phyloP scores from a whole-genome alignment of 2,329 filamentous ascomycete genomes.

The Pseudopithomyces chartarum region DNA sequence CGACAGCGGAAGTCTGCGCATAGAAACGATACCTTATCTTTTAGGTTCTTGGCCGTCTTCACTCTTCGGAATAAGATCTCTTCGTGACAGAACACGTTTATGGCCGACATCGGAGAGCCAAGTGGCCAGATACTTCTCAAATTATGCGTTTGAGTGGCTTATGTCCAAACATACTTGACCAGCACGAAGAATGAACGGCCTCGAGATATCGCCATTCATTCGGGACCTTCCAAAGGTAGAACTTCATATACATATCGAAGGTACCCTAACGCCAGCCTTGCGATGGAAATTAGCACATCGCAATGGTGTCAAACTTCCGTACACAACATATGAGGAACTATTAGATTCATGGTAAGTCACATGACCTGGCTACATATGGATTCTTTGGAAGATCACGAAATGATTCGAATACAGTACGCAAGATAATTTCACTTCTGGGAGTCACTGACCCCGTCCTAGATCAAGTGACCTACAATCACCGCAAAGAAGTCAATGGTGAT shows the following conservation, averaged over 20 bases:
- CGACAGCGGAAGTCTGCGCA: background rate
- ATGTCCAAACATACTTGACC: background rate
- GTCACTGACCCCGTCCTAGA: background rate
- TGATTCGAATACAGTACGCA: background rate
- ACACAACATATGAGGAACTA: constrained; percentile 33
- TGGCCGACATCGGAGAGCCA: background rate
- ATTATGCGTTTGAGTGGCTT: too few species aligned
- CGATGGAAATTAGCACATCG: constrained; percentile 50
- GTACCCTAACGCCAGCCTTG: constrained; percentile 49
- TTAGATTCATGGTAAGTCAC: constrained; percentile 26
- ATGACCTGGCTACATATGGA: constrained; percentile 32
- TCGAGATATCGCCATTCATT: constrained; percentile 6
- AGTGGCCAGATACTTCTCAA: background rate
- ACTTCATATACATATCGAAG: constrained; percentile 56
- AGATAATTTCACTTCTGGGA: background rate
- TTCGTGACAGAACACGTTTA: background rate
- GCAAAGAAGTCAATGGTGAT: constrained; percentile 15
- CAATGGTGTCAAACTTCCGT: constrained; percentile 33
- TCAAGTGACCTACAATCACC: background rate
- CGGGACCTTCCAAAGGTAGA: constrained; percentile 49
- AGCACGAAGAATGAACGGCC: background rate
- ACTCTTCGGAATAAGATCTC: background rate
- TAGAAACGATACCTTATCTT: background rate
- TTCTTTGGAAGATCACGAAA: constrained; percentile 7
- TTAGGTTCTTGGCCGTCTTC: too few species aligned